Conservation (phyloP, 768 basidiomycete species). For the Trametes cinnabarina region DNA sequence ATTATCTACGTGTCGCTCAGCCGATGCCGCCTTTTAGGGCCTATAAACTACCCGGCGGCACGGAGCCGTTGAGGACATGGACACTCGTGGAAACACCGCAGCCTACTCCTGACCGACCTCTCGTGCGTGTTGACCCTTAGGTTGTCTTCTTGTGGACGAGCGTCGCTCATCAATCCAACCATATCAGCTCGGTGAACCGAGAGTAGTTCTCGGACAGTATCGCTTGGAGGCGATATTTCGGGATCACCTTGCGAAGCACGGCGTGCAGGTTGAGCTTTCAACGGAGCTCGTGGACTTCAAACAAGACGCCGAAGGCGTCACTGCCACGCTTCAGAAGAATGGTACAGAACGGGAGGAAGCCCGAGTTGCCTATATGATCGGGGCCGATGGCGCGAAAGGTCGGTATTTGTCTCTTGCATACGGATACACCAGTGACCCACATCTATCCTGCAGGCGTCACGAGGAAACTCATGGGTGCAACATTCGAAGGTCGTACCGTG, state of each 20-base stretch:
- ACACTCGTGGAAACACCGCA: neutral
- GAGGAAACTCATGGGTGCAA: conserved; percentile 40
- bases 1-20: conserved; percentile 1
- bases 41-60: conserved; percentile 24
- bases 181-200: neutral
- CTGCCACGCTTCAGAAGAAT: conserved; percentile 27
- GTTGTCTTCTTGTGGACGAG: neutral
- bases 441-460: conserved; percentile 31
- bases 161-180: no score
- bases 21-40: conserved; percentile 1
- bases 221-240: conserved; percentile 33
- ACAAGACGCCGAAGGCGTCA: conserved; percentile 33
- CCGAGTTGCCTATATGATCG: conserved; percentile 36
- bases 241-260: conserved; percentile 25
- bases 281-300: conserved; percentile 36
- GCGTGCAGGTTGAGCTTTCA: conserved; percentile 34
- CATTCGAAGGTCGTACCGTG: conserved; percentile 41
- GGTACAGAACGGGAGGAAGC: conserved; percentile 24
- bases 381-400: conserved; percentile 42
- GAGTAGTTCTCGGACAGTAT: conserved; percentile 16
- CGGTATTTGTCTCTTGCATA: neutral
- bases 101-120: conserved; percentile 17
- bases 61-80: conserved; percentile 7
- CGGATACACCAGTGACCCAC: neutral
- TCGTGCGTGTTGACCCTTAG: conserved; percentile 5